Evolutionary conservation across 1,284 basidiomycete genomes (phyloP).

Genomic region (Volvariella surrecta): DNA sequence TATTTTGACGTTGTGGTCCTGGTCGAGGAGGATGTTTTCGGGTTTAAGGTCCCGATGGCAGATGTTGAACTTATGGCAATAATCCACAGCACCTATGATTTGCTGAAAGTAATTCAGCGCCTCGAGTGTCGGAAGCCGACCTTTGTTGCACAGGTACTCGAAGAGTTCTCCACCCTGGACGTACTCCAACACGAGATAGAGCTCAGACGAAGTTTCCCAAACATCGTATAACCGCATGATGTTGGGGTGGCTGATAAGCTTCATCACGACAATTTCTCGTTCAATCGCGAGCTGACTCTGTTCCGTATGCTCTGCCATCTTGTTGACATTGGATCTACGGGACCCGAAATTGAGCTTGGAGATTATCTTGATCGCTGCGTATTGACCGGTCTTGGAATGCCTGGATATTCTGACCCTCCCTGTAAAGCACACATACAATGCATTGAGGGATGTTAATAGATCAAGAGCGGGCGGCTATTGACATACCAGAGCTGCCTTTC

Average conservation of each 20-base stretch:
- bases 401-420: conserved; percentile 90
- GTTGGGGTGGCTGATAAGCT: conserved; percentile 96
- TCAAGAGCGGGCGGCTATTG: conserved; percentile 1
- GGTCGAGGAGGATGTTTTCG: conserved; percentile 89
- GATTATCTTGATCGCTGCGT: conserved; percentile 96
- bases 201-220: conserved; percentile 89
- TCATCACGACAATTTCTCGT: conserved; percentile 99
- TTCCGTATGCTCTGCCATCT: conserved; percentile 59
- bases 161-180: conserved; percentile 97
- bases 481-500: conserved; percentile 80
- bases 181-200: conserved; percentile 95
- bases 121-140: conserved; percentile 72
- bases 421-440: conserved; percentile 20
- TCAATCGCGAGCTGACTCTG: conserved; percentile 73
- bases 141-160: conserved; percentile 85
- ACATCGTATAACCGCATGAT: conserved; percentile 94
- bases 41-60: conserved; percentile 97
- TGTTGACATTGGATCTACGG: conserved; percentile 55
- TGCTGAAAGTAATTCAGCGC: conserved; percentile 96
- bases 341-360: conserved; percentile 75
- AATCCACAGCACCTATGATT: conserved; percentile 90
- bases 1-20: conserved; percentile 86
- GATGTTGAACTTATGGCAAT: conserved; percentile 96
- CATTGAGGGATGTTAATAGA: conserved; percentile 3
- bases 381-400: conserved; percentile 82